Percentiles rank a stretch among this genome's conserved stretches.
These are phyloP conservation scores for Fusarium tupiense DNA, from an alignment of 2,329 filamentous ascomycete genomes.

Conservation along the genomic window DNA sequence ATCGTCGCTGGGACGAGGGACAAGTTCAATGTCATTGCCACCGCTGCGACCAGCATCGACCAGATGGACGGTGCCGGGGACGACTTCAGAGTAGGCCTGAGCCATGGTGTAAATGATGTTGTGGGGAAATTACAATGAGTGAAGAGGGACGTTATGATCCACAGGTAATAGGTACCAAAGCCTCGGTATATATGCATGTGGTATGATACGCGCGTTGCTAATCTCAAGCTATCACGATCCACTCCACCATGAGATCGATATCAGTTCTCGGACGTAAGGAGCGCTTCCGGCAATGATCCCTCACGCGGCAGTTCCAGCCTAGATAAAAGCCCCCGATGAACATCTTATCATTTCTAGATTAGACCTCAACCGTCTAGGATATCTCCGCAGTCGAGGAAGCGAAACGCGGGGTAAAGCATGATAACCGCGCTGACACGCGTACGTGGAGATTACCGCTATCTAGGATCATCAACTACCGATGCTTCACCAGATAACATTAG, in stretches of 20 bases:
- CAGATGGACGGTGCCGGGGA: neutral
- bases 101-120: neutral
- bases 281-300: neutral
- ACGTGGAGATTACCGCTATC: neutral
- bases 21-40: neutral
- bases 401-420: neutral
- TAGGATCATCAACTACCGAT: neutral
- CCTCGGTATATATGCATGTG: neutral
- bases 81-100: neutral
- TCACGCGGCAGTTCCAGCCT: neutral
- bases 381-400: neutral
- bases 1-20: neutral
- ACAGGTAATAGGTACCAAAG: too few species aligned
- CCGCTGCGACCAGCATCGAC: neutral
- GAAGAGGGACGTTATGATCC: accelerated
- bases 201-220: neutral
- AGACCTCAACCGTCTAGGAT: neutral
- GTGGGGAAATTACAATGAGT: neutral
- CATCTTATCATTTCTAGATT: neutral
- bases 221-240: neutral
- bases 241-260: neutral
- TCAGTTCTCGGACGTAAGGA: neutral
- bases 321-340: neutral
- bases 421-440: neutral
- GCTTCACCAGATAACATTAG: neutral